Percentiles rank a stretch among this genome's conserved stretches.
Conservation (phyloP, 176 grass and related monocot genomes). For the Cocos nucifera region DNA sequence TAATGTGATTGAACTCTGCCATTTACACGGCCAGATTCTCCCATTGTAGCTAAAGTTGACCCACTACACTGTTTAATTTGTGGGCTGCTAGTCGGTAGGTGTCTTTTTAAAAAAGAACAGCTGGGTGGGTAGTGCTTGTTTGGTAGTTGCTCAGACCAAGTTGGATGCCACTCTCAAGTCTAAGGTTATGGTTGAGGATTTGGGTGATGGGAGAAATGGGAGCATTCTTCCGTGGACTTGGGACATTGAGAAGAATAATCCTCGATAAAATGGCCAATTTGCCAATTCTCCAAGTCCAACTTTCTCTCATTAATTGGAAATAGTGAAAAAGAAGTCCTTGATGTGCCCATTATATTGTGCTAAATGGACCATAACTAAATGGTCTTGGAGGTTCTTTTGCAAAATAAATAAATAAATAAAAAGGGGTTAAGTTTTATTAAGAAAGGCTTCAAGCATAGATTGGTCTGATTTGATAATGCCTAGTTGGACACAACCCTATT, state of each 20-base stretch:
- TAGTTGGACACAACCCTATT: not conserved
- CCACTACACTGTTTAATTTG: not conserved
- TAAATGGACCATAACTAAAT: too few species aligned
- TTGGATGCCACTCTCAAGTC: not conserved
- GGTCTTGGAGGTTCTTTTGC: too few species aligned
- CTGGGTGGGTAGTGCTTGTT: not conserved
- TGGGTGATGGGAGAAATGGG: not conserved
- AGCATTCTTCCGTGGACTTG: too few species aligned
- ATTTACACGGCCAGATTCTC: not conserved
- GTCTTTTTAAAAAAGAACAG: not conserved
- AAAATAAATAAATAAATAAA: too few species aligned
- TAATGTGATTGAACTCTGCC: conserved; percentile 1
- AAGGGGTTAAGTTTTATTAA: too few species aligned
- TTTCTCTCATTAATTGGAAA: too few species aligned
- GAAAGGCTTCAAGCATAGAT: not conserved
- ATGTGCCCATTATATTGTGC: too few species aligned
- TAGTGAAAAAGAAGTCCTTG: too few species aligned
- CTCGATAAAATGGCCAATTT: too few species aligned
- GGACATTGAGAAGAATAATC: too few species aligned
- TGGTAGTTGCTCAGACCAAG: not conserved
- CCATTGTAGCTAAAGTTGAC: not conserved
- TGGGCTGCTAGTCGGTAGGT: not conserved
- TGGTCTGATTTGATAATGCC: not conserved
- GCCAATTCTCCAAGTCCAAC: too few species aligned
- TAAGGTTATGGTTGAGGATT: not conserved